Conservation (phyloP, 2,329 filamentous ascomycete genomes). For the Tolypocladium inflatum region DNA sequence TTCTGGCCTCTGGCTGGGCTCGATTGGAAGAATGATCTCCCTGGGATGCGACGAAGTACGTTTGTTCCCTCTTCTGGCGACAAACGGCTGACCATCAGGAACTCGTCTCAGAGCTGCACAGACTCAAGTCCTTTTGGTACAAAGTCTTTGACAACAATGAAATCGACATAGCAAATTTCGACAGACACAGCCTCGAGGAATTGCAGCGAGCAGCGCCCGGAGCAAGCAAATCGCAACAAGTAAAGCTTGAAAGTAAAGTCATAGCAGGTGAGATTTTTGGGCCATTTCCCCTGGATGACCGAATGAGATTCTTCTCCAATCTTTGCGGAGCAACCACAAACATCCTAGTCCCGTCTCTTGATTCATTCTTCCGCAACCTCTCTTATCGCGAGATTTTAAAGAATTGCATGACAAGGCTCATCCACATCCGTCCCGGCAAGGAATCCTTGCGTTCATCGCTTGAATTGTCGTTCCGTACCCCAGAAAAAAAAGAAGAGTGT, state of each 20-base stretch:
- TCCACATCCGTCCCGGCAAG: no score
- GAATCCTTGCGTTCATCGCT: no score
- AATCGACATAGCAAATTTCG: neutral
- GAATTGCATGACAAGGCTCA: no score
- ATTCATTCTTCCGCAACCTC: neutral
- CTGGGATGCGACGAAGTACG: no score
- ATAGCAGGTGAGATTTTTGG: neutral
- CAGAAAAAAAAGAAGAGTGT: no score
- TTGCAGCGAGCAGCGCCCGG: neutral
- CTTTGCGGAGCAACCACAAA: neutral
- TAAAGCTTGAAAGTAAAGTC: neutral
- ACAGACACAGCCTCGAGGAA: neutral
- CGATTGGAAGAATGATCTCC: no score
- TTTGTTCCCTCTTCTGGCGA: no score
- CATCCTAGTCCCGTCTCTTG: neutral
- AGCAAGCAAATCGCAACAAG: neutral
- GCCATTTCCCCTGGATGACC: neutral
- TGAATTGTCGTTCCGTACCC: no score
- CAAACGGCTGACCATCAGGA: neutral
- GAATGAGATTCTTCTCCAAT: neutral
- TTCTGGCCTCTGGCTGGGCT: no score
- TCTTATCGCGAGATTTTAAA: no score
- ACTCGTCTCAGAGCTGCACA: neutral
- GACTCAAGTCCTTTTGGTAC: neutral
- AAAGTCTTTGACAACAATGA: neutral